Conservation (phyloP, 495 filamentous ascomycete species). For the Letharia columbiana region DNA sequence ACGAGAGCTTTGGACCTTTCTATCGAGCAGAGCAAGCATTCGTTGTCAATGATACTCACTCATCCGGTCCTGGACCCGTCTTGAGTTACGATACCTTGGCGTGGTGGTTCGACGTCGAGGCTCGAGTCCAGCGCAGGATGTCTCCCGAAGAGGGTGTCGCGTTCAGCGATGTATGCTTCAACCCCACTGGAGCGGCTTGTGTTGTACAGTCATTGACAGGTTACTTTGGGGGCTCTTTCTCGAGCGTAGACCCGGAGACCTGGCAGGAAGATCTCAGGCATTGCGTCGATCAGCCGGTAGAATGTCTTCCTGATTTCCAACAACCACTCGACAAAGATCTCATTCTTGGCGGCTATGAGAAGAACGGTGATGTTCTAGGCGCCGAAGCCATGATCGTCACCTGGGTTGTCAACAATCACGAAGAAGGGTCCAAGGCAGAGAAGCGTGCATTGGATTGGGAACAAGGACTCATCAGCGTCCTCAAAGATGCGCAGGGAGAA, state of each 20-base stretch:
- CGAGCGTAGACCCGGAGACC: conserved; percentile 48
- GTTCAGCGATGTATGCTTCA: conserved; percentile 84
- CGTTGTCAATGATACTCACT: conserved; percentile 74
- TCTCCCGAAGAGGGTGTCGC: conserved; percentile 53
- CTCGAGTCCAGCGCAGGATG: conserved; percentile 57
- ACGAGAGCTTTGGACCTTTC: conserved; percentile 91
- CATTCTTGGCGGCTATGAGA: conserved; percentile 72
- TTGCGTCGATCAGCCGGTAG: conserved; percentile 71
- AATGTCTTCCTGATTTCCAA: conserved; percentile 75
- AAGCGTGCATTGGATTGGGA: conserved; percentile 83
- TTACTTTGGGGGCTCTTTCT: conserved; percentile 67
- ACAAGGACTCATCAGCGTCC: conserved; percentile 56
- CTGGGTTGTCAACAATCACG: conserved; percentile 91
- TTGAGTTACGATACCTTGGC: conserved; percentile 75
- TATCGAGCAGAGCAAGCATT: conserved; percentile 91
- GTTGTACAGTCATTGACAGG: conserved; percentile 84
- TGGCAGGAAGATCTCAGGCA: conserved; percentile 62
- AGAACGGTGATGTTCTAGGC: conserved; percentile 58
- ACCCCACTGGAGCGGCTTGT: conserved; percentile 80
- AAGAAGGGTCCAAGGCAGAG: conserved; percentile 59
- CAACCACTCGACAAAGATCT: conserved; percentile 79
- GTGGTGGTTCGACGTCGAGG: conserved; percentile 95
- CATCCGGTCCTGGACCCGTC: conserved; percentile 59
- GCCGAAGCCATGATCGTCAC: conserved; percentile 76
- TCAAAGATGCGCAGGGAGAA: conserved; percentile 69